Base-by-base conservation (phyloP, 2,329 filamentous ascomycete genomes). In the Ascomycota sp. region DNA sequence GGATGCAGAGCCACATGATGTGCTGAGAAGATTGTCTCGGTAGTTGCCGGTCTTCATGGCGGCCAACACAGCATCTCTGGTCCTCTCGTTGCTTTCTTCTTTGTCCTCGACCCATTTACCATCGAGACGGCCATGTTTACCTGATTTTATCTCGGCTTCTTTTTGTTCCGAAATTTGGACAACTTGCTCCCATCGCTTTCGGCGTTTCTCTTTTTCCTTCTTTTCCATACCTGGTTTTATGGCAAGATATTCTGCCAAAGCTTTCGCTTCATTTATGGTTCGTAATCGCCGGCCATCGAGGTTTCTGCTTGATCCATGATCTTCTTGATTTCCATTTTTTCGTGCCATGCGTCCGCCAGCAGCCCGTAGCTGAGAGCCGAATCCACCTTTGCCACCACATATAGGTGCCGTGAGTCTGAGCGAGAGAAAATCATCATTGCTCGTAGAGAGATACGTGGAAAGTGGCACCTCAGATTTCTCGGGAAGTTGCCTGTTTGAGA, bases 271-370 rank as follows among this genome's bases (percentile, higher is more conserved):
- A 28, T 79, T 86, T 25, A 95, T 81, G 2, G 89, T 95, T 33
- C 91, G 74, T 36, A 98, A 54, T 36, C 89, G 70, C 16, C 89
- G 73, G 0, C 89, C 89, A 47, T 95, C 89, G 2, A 98, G 64
- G 43, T 95, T 98, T 41, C 89, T 73, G 49, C 81, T 92, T 2
- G 84, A 93, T 21, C 74, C 84, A 47, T 91, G 86, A 39, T 82
- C 75, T 28, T 92, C 82, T 44, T 79, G 72, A 36, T 76, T 76
- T 47, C 76, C 76, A 64, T 86, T 89, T 61, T 91, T 91, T 46
- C 70, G 69, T n/a, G 80, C 92, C 89, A 98, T 98, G 58, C 91
- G 86, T 29, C 91, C 89, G 49, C 91, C 89, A 3, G 89, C 89
- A 0, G 91, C 89, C 49, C 91, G 81, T 28, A 98, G 72, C 54